Base-by-base conservation (phyloP, 257 asterid genomes). In the Plectranthus barbatus region DNA sequence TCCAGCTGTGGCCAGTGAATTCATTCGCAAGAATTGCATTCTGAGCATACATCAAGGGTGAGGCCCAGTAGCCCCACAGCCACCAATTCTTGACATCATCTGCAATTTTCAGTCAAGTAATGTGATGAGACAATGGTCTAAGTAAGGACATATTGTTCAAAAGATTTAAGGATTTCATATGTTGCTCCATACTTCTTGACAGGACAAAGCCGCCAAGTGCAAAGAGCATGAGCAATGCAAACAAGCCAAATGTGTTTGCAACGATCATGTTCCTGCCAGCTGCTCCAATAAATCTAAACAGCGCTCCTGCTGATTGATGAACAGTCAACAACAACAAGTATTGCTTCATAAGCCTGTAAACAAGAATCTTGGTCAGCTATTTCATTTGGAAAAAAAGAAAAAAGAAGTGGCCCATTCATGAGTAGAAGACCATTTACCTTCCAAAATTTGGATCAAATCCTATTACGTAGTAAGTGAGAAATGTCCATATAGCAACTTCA, bases 31-130 rank as follows among this genome's bases (percentile, higher is more conserved):
- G 74, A 54, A 86, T 81, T 56, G 87, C 85, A 47, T 83, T 86
- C 70, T 81, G 86, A 6, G 83, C 79, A 50, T 86, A 86, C 95
- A 83, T 83, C 80, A 86, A 21, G 0, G 95, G 95, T 10, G 95
- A 86, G 46, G 80, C 18, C 80, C 81, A 86, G 80, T 81, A 86
- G n/a, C 88, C 91, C 95, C 95, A 86, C 13, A 86, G 10, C 91
- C 95, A 86, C 95, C 95, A 86, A 2, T 60, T 47, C 74, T 79
- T 81, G 14, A 86, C 85, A 66, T 81, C 74, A 21, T 69, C 95
- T 86, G 77, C 60, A 70, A 21, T 53, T 34, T 58, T 14, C 62
- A 61, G 45, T 8, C 39, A 66, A 3, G 36, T 17, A 60, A 45
- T 49, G 56, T 42, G 18, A 61, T 61, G 44, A 65, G 65, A 34